phyloP scores from a whole-genome alignment of 2,329 filamentous ascomycete species.

The Microsporum ferrugineum region DNA sequence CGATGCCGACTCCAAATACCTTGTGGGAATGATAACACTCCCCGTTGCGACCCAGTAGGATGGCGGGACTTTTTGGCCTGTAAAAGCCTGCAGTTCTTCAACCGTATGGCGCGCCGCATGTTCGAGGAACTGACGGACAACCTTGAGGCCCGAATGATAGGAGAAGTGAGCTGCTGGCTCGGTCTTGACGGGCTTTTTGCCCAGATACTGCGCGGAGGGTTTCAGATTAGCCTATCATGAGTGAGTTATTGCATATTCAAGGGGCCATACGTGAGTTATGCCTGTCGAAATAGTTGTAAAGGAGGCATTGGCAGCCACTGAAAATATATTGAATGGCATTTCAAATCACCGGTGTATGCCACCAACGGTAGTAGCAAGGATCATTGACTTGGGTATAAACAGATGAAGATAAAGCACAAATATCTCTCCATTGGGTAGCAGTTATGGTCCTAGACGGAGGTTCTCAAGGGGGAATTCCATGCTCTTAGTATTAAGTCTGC shows the following conservation, averaged over 20 bases:
- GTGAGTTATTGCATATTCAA: constrained; percentile 8
- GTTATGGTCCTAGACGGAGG: too few species aligned
- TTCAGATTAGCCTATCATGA: constrained; percentile 6
- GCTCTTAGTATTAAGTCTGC: too few species aligned
- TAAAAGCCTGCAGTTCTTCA: constrained; percentile 87
- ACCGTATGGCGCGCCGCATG: constrained; percentile 83
- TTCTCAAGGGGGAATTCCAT: neutral
- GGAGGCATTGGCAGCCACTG: constrained; percentile 71
- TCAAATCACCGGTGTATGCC: neutral
- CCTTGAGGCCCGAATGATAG: constrained; percentile 81
- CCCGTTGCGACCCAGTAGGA: constrained; percentile 80
- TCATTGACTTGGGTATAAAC: neutral
- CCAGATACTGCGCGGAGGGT: constrained; percentile 53
- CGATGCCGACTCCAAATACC: constrained; percentile 56
- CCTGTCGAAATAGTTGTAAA: constrained; percentile 80
- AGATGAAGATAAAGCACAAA: neutral
- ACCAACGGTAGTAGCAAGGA: neutral
- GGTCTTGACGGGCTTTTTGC: constrained; percentile 60
- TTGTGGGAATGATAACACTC: constrained; percentile 51
- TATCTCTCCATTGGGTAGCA: neutral
- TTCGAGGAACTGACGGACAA: constrained; percentile 74
- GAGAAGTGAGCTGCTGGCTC: constrained; percentile 84
- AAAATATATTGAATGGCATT: constrained; percentile 65
- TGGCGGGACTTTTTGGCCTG: constrained; percentile 78
- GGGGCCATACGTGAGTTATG: constrained; percentile 51